These are phyloP conservation scores for Graphium sp. DNA, from an alignment of 2,329 filamentous ascomycete genomes.

Conservation along the genomic window DNA sequence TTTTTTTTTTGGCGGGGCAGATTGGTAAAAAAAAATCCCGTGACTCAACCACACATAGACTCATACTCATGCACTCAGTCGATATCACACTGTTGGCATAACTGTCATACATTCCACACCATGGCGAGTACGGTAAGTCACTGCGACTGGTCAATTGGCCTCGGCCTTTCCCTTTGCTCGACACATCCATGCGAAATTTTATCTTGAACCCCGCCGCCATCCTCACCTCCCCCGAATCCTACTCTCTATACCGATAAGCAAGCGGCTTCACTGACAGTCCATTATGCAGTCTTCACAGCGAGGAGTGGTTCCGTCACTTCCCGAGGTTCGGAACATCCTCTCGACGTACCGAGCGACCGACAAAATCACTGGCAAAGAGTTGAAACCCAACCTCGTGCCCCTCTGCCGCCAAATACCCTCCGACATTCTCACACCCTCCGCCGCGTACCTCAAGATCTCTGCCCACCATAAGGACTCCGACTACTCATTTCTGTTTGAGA, in stretches of 20 bases:
- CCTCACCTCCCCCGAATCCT: background rate
- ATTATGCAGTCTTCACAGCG: slow-evolving; percentile 11
- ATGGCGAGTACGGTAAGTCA: slow-evolving; percentile 15
- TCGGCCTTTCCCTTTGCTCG: too few species aligned
- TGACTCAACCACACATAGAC: too few species aligned
- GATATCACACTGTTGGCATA: too few species aligned
- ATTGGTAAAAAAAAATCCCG: too few species aligned
- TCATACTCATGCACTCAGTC: too few species aligned
- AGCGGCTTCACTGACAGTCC: slow-evolving; percentile 6
- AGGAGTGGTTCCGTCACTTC: slow-evolving; percentile 25
- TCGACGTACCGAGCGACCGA: slow-evolving; percentile 14
- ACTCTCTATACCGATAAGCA: background rate
- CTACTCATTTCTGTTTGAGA: slow-evolving; percentile 90
- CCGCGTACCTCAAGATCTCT: slow-evolving; percentile 84
- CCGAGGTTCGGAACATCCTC: slow-evolving; percentile 26
- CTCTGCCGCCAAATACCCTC: slow-evolving; percentile 74
- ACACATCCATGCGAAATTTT: too few species aligned
- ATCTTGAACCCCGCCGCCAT: background rate
- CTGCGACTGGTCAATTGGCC: too few species aligned
- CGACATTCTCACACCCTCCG: slow-evolving; percentile 86
- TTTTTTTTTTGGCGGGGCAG: too few species aligned
- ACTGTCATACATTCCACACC: slow-evolving; percentile 5
- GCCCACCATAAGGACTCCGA: slow-evolving; percentile 50
- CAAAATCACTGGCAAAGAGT: slow-evolving; percentile 9
- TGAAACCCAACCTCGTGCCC: slow-evolving; percentile 55